Evolutionary conservation across 169 alveolate genomes (phyloP).

Genomic region (Plasmodium gaboni): DNA sequence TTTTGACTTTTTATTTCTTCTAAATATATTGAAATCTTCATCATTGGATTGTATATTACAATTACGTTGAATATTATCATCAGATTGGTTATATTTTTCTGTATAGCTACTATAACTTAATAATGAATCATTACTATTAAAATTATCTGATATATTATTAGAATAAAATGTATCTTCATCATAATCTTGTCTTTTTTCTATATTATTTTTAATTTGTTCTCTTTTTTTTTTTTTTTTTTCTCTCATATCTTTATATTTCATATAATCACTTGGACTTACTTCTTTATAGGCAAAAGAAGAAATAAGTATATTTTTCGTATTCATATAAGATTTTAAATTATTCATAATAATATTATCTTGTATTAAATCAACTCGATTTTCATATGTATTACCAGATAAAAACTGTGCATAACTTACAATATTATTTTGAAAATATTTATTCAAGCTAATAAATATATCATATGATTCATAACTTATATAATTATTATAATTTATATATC

Average conservation of each 20-base stretch:
- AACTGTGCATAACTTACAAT: conserved; percentile 50
- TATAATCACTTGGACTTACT: conserved; percentile 7
- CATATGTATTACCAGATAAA: conserved; percentile 52
- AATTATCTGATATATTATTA: conserved; percentile 8
- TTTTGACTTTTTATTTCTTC: conserved; percentile 2
- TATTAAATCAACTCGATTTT: conserved; percentile 45
- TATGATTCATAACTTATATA: conserved; percentile 29
- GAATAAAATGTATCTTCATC: conserved; percentile 12
- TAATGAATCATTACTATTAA: neutral
- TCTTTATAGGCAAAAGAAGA: conserved; percentile 69
- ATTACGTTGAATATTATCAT: neutral
- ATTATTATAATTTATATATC: conserved; percentile 34
- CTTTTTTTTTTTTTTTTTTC: conserved; percentile 16
- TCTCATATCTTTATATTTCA: neutral
- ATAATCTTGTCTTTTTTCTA: neutral
- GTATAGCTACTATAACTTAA: neutral
- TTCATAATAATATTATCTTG: conserved; percentile 53
- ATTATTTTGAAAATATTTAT: conserved; percentile 70
- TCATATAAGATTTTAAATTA: conserved; percentile 58
- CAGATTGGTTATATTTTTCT: neutral
- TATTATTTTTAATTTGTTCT: neutral
- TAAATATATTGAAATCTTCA: conserved; percentile 48
- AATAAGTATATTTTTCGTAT: conserved; percentile 47
- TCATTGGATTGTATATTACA: conserved; percentile 26
- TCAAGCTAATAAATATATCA: conserved; percentile 69